Evolutionary conservation across 306 rosid species (phyloP), one percentile per base, ranked within the genome.

Genomic region (Cyclanthera cordifolia): DNA sequence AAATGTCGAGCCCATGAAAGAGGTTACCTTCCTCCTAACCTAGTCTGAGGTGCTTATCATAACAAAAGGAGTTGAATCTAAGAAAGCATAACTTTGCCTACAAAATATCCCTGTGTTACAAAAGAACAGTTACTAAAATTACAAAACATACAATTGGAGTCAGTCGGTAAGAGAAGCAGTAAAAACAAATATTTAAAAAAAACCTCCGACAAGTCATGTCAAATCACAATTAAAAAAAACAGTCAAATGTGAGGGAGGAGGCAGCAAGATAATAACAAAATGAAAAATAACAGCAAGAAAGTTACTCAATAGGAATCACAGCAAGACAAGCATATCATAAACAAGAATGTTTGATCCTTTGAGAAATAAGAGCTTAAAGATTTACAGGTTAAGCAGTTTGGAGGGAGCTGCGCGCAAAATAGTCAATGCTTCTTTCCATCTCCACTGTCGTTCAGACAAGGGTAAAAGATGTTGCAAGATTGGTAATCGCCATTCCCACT

Each of bases 401-500:
- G 98, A 85, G 28, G 98, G 98, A 60, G 98, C 98, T 10, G 96
- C 98, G 30, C 96, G 98, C 78, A 93, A 72, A 70, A 93, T 89
- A 2, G 89, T 84, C 79, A 89, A 53, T 74, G 98, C 96, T 84
- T 93, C 98, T 82, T 87, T 87, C 98, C 98, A 93, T 78, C 81
- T 88, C 98, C 98, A 93, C 73, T 85, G 91, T 17, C 95, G 91
- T 67, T 87, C 98, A 43, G 98, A 82, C 54, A 93, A 87, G 25
- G 98, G 98, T 63, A 93, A 83, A 76, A 93, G 93, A 79, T 75
- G 95, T 83, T 93, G 98, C 78, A 93, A 82, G 82, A 89, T 89
- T 81, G 98, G 89, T 86, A 93, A 81, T 69, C 98, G 90, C 98
- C 98, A 93, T 80, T 89, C 87, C 95, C 96, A 93, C 81, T 93